Percentiles rank a stretch among this genome's conserved stretches.
These are phyloP conservation scores for Penicillium canescens DNA, from an alignment of 495 filamentous ascomycete species.

Conservation along the genomic window DNA sequence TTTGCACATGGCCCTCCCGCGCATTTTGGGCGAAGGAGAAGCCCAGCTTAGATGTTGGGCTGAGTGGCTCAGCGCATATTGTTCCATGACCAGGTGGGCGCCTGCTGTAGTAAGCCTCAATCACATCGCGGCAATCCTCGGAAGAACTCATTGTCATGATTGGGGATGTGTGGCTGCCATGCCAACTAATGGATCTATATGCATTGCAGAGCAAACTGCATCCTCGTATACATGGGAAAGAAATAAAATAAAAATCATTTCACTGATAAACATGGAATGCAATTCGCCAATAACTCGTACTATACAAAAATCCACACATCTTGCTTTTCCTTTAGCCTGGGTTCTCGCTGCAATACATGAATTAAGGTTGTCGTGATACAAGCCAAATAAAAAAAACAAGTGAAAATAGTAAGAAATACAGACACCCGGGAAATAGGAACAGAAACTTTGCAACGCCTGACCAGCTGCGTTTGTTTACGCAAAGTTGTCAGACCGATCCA, in stretches of 20 bases:
- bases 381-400: constrained; percentile 8
- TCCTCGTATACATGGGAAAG: constrained; percentile 13
- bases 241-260: background rate
- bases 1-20: background rate
- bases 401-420: constrained; percentile 14
- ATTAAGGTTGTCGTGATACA: constrained; percentile 30
- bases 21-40: background rate
- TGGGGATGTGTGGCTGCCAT: background rate
- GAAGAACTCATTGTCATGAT: background rate
- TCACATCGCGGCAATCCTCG: constrained; percentile 1
- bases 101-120: background rate
- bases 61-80: too few species aligned
- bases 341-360: constrained; percentile 25
- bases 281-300: constrained; percentile 8
- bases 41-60: too few species aligned
- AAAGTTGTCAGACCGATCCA: constrained; percentile 84
- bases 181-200: constrained; percentile 1
- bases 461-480: constrained; percentile 49
- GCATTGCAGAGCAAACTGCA: constrained; percentile 12
- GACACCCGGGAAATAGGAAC: constrained; percentile 12
- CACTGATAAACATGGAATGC: background rate
- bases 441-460: constrained; percentile 23
- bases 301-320: constrained; percentile 5
- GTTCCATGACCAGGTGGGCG: background rate
- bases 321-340: constrained; percentile 18